Conservation (phyloP, 2,329 filamentous ascomycete genomes). For the Herpotrichia juniperi region DNA sequence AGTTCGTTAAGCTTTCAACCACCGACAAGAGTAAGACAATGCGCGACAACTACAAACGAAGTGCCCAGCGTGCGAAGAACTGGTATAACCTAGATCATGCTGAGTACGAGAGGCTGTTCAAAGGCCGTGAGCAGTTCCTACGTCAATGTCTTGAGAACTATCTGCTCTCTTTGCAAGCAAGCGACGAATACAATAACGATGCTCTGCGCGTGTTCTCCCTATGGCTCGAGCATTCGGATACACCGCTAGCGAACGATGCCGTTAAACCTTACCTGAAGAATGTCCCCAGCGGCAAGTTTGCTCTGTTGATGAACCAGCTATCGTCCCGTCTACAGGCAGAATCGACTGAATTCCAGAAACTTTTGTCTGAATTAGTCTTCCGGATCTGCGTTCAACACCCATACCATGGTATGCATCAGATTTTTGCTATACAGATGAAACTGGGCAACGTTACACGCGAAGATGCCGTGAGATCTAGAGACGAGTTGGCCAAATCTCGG, state of each 20-base stretch:
- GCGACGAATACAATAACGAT: conserved; percentile 87
- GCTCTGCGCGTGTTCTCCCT: conserved; percentile 90
- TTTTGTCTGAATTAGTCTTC: conserved; percentile 75
- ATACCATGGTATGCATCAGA: conserved; percentile 96
- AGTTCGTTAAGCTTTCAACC: conserved; percentile 68
- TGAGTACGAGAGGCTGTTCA: conserved; percentile 79
- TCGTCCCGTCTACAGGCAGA: conserved; percentile 86
- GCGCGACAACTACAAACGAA: conserved; percentile 61
- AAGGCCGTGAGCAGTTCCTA: conserved; percentile 82
- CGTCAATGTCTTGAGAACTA: conserved; percentile 92
- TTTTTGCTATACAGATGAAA: conserved; percentile 69
- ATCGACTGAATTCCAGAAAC: conserved; percentile 72
- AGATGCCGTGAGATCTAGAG: conserved; percentile 64
- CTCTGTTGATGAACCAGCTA: conserved; percentile 90
- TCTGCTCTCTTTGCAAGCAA: conserved; percentile 80
- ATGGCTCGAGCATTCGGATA: conserved; percentile 88
- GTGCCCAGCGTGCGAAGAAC: conserved; percentile 73
- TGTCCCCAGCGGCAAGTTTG: conserved; percentile 92
- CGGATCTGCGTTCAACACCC: conserved; percentile 92
- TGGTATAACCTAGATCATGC: conserved; percentile 92
- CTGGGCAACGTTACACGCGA: conserved; percentile 62
- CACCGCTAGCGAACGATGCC: conserved; percentile 75
- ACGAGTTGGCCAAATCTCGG: conserved; percentile 75
- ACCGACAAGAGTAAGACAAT: conserved; percentile 51
- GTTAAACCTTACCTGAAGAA: conserved; percentile 72